Evolutionary conservation across 78 protist species (phyloP).

Genomic region (Acrasis kona): DNA sequence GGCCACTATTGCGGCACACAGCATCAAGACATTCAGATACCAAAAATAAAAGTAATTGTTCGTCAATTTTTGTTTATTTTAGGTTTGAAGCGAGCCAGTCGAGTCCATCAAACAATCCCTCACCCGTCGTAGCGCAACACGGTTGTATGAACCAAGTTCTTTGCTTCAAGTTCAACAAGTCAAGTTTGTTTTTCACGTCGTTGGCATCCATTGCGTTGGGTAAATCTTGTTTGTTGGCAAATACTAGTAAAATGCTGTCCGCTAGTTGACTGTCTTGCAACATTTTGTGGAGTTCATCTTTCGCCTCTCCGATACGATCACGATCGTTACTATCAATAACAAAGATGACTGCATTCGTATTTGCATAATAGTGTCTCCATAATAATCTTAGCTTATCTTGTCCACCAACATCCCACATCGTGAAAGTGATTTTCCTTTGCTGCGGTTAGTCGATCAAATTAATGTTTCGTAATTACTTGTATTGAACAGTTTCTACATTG

Average conservation of each 20-base stretch:
- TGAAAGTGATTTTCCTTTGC: neutral
- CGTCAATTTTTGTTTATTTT: neutral
- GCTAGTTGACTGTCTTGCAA: slow-evolving; percentile 58
- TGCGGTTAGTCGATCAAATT: neutral
- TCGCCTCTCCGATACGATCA: slow-evolving; percentile 16
- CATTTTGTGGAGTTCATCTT: slow-evolving; percentile 62
- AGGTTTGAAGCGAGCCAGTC: slow-evolving; percentile 68
- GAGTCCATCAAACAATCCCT: slow-evolving; percentile 84
- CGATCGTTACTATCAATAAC: slow-evolving; percentile 29
- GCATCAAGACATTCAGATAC: too few species aligned
- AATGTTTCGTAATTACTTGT: neutral
- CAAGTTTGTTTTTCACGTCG: slow-evolving; percentile 40
- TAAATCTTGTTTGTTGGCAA: slow-evolving; percentile 84
- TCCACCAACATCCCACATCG: slow-evolving; percentile 18
- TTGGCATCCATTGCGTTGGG: slow-evolving; percentile 41
- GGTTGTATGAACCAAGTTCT: slow-evolving; percentile 27
- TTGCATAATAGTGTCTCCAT: slow-evolving; percentile 25
- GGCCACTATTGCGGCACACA: too few species aligned
- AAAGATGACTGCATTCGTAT: slow-evolving; percentile 26
- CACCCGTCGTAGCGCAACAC: slow-evolving; percentile 28
- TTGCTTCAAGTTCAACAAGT: slow-evolving; percentile 7
- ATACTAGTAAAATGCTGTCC: slow-evolving; percentile 58
- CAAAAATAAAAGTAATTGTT: too few species aligned
- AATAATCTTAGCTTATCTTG: slow-evolving; percentile 26
- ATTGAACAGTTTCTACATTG: slow-evolving; percentile 44